A percentile compares a stretch with the other conserved stretches of the same genome.
These are phyloP conservation scores for Fusarium nisikadoi DNA, from an alignment of 2,329 filamentous ascomycete species.

Conservation along the genomic window DNA sequence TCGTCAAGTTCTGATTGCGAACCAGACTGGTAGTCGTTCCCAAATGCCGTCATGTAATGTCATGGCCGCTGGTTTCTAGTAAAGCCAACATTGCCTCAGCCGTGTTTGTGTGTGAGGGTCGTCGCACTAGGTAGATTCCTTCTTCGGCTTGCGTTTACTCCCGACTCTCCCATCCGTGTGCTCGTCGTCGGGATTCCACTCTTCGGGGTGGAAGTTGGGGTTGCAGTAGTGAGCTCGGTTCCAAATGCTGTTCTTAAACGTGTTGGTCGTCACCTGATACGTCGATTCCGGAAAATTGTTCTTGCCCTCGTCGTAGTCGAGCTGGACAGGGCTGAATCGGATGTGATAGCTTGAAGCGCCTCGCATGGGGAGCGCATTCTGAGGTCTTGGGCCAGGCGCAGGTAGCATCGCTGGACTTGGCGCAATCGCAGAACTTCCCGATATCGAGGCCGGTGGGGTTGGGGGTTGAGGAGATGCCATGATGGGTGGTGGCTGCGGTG, in stretches of 20 bases:
- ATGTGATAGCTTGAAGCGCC: slow-evolving; percentile 45
- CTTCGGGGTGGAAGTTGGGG: slow-evolving; percentile 61
- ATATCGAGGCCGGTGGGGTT: slow-evolving; percentile 49
- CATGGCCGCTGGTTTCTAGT: slow-evolving; percentile 1
- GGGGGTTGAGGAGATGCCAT: slow-evolving; percentile 47
- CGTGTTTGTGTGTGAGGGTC: background rate
- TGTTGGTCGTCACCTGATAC: slow-evolving; percentile 62
- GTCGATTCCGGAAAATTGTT: slow-evolving; percentile 57
- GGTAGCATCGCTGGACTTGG: slow-evolving; percentile 34
- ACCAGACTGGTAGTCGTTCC: background rate
- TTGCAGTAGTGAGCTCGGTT: slow-evolving; percentile 76
- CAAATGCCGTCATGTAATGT: slow-evolving; percentile 12
- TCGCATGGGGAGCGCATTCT: slow-evolving; percentile 16
- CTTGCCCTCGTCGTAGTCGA: slow-evolving; percentile 62
- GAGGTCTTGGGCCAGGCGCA: slow-evolving; percentile 29
- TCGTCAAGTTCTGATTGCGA: background rate
- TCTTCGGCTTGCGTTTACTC: slow-evolving; percentile 42
- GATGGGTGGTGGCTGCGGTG: slow-evolving; percentile 45
- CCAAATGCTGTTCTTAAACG: slow-evolving; percentile 74
- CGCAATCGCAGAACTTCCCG: slow-evolving; percentile 34
- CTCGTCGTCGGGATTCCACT: slow-evolving; percentile 57
- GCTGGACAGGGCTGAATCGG: slow-evolving; percentile 62
- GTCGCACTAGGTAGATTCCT: slow-evolving; percentile 26
- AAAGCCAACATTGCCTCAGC: slow-evolving; percentile 5
- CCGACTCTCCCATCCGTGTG: slow-evolving; percentile 44